A percentile compares a stretch with the other conserved stretches of the same genome.
phyloP scores from a whole-genome alignment of 2,329 filamentous ascomycete genomes.

The Dothideomycetes sp. region DNA sequence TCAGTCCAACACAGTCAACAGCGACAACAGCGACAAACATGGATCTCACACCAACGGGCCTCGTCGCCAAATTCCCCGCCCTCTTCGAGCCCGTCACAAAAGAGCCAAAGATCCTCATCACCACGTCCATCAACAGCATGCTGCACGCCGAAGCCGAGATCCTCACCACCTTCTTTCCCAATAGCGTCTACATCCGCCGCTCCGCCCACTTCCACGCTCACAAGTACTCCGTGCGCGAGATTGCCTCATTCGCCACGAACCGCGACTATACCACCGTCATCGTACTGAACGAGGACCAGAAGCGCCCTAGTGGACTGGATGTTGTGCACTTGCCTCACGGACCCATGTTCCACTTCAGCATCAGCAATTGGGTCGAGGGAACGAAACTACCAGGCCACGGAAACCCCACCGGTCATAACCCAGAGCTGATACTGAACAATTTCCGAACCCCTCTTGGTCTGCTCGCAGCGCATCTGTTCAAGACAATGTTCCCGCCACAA shows the following conservation, averaged over 20 bases:
- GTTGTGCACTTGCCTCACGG: slow-evolving; percentile 75
- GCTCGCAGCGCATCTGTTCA: slow-evolving; percentile 75
- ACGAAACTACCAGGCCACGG: slow-evolving; percentile 81
- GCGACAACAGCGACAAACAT: slow-evolving; percentile 50
- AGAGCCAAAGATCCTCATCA: slow-evolving; percentile 78
- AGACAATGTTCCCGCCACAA: slow-evolving; percentile 64
- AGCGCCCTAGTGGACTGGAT: slow-evolving; percentile 70
- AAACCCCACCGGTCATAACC: slow-evolving; percentile 80
- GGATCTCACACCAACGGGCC: slow-evolving; percentile 48
- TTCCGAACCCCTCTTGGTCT: slow-evolving; percentile 90
- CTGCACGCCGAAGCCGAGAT: slow-evolving; percentile 74
- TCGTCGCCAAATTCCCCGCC: slow-evolving; percentile 49
- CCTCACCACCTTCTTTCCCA: slow-evolving; percentile 73
- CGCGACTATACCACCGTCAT: slow-evolving; percentile 75
- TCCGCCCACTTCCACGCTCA: slow-evolving; percentile 73
- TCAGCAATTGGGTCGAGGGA: slow-evolving; percentile 83
- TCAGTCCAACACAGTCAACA: slow-evolving; percentile 40
- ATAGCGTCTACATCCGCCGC: slow-evolving; percentile 69
- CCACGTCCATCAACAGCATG: slow-evolving; percentile 79
- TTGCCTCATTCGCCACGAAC: slow-evolving; percentile 72
- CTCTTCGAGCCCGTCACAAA: slow-evolving; percentile 46
- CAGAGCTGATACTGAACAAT: slow-evolving; percentile 83
- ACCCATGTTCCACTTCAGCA: slow-evolving; percentile 85
- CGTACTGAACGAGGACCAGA: slow-evolving; percentile 80
- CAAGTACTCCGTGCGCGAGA: slow-evolving; percentile 88